These are phyloP conservation scores for Tylopilus balloui DNA, from an alignment of 768 basidiomycete genomes.

Conservation along the genomic window DNA sequence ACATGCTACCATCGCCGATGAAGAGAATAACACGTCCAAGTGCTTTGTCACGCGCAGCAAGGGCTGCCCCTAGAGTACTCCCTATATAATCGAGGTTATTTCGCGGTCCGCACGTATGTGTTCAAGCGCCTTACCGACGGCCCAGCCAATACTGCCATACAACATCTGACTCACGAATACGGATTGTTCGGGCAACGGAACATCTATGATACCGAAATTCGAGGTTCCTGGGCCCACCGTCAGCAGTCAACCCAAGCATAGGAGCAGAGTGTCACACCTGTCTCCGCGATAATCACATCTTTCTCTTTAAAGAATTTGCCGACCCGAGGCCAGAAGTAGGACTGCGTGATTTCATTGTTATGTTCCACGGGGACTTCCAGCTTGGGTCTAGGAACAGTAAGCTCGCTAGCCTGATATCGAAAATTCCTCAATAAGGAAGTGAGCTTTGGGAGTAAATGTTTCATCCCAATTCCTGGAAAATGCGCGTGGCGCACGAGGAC, in stretches of 20 bases:
- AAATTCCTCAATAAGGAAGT: slow-evolving; percentile 48
- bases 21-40: slow-evolving; percentile 75
- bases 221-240: slow-evolving; percentile 50
- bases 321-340: slow-evolving; percentile 81
- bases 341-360: slow-evolving; percentile 59
- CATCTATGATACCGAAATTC: slow-evolving; percentile 79
- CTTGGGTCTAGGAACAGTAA: slow-evolving; percentile 42
- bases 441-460: slow-evolving; percentile 68
- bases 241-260: not conserved
- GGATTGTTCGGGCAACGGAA: slow-evolving; percentile 68
- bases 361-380: slow-evolving; percentile 47
- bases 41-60: slow-evolving; percentile 66
- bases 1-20: slow-evolving; percentile 81
- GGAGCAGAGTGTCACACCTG: slow-evolving; percentile 43
- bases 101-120: not conserved
- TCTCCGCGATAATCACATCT: slow-evolving; percentile 85
- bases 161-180: slow-evolving; percentile 72
- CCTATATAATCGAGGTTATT: slow-evolving; percentile 31
- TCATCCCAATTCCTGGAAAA: slow-evolving; percentile 71
- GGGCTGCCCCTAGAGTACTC: slow-evolving; percentile 69
- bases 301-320: slow-evolving; percentile 63
- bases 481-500: slow-evolving; percentile 60
- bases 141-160: slow-evolving; percentile 93
- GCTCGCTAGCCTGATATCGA: slow-evolving; percentile 35
- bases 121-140: slow-evolving; percentile 50